Conservation (phyloP, 1,139 yeast genomes). For the Yamadazyma blattariae region DNA sequence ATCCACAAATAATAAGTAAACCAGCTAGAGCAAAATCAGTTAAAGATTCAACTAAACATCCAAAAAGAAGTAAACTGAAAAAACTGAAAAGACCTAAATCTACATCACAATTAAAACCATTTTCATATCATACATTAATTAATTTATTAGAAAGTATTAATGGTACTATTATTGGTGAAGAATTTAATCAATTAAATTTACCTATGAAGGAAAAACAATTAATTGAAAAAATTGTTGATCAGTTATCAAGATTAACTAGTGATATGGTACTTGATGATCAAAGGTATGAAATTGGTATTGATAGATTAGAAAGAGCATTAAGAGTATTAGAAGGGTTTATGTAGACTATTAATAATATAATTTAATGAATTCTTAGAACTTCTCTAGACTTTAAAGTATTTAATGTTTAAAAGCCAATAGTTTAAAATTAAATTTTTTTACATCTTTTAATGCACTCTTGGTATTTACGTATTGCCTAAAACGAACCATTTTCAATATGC, state of each 20-base stretch:
- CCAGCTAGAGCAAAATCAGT: constrained; percentile 37
- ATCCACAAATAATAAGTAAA: constrained; percentile 30
- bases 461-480: too few relatives aligned
- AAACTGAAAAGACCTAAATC: constrained; percentile 11
- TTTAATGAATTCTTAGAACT: too few relatives aligned
- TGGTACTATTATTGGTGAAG: constrained; percentile 63
- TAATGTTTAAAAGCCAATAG: too few relatives aligned
- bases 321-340: constrained; percentile 79
- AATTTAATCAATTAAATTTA: constrained; percentile 69
- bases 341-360: constrained; percentile 15
- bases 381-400: too few relatives aligned
- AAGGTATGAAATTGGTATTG: constrained; percentile 77
- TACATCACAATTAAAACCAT: constrained; percentile 37
- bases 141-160: constrained; percentile 61
- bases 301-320: constrained; percentile 74
- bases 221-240: constrained; percentile 81
- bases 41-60: constrained; percentile 27
- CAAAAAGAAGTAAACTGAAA: constrained; percentile 17
- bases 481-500: too few relatives aligned
- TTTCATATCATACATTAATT: constrained; percentile 57
- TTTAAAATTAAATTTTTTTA: too few relatives aligned
- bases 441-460: too few relatives aligned
- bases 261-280: constrained; percentile 86
- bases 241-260: constrained; percentile 78
- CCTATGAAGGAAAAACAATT: constrained; percentile 76